Evolutionary conservation across 352 stramenopile species (phyloP), one percentile per base, ranked within the genome.

Genomic region (Globisporangium cylindrosporum): DNA sequence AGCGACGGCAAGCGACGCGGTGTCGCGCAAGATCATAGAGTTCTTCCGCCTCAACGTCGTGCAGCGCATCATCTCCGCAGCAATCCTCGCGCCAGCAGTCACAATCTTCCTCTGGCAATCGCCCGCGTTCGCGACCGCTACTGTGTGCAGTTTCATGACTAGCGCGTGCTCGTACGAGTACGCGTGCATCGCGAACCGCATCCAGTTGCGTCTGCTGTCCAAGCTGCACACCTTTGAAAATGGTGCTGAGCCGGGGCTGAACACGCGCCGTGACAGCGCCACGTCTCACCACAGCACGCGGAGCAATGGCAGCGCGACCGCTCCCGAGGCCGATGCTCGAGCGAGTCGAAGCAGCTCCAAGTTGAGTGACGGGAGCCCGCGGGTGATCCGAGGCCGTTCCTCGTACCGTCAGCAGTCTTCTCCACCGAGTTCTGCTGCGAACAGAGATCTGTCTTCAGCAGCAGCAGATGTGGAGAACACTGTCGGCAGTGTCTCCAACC

Each of bases 51-150:
- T 60, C 7, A 94, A 94, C 66, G 76, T 69, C 36, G 80, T 90
- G 65, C 86, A 94, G 70, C 86, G 86, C 59, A 73, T 75, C 49
- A 60, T 92, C 48, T 94, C 86, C 5, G 82, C 84, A 8, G 66
- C 68, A 1, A 72, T 94, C 22, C 70, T 94, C 29, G 84, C 81
- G 20, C 81, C 84, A 9, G 62, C 77, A 7, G 79, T 94, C 55
- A 94, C 84, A 2, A 60, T 89, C n/a, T 92, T 92, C 53, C 74
- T 94, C 20, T 90, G 84, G 84, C 60, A 81, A n/a, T 92, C 84
- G 32, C 84, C 84, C 0, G 82, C 79, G 15, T 83, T 90, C 64
- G 81, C 81, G 1, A 92, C 84, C 20, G 78, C 82, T 4, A 89
- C 80, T 0, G 80, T 92, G 22, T 92, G 84, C 74, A 83, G 77